Base-by-base conservation (phyloP, 2,329 filamentous ascomycete genomes). In the Nothopassalora personata region DNA sequence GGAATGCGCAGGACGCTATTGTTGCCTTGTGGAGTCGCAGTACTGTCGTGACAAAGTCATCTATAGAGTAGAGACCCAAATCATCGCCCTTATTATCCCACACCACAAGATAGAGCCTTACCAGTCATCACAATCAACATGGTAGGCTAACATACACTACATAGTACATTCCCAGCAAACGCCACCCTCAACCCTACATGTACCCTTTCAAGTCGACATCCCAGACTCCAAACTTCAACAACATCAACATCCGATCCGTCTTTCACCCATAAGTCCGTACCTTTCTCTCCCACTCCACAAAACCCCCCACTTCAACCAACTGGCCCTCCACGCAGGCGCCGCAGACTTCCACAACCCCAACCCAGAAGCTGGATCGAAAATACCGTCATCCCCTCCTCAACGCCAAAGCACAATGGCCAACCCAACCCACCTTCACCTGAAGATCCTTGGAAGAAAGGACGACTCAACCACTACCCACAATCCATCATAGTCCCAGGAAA, bases 391-490 rank as follows among this genome's bases (percentile, higher is more conserved):
- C n/a, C n/a, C n/a, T 83, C 27, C 50, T 39, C 23, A 64, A 65
- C 9, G 71, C 72, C 10, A 73, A 73, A 57, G 58, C 70, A 13
- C 57, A 68, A 30, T 74, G 71, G 69, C 48, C 61, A 15, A 65
- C 59, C n/a, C n/a, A n/a, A n/a, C n/a, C n/a, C 39, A 52, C 56
- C 5, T 73, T 69, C 54, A 68, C 72, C 61, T 74, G 72, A 71
- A 70, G 76, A 70, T 72, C 62, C 69, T 66, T 68, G 61, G 78
- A 76, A 67, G 67, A 71, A 10, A 64, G 66, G 66, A 27, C 23
- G n/a, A n/a, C 76, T 82, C 64, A 83, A 83, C 63, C 73, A 71
- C 2, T 79, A 81, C 53, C 81, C 81, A 0, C 79, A 83, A 57
- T 83, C 78, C n/a, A n/a, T n/a, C n/a, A n/a, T n/a, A n/a, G n/a